Evolutionary conservation across 2,329 filamentous ascomycete genomes (phyloP), one percentile per base, ranked within the genome.

Genomic region (Fusarium denticulatum): DNA sequence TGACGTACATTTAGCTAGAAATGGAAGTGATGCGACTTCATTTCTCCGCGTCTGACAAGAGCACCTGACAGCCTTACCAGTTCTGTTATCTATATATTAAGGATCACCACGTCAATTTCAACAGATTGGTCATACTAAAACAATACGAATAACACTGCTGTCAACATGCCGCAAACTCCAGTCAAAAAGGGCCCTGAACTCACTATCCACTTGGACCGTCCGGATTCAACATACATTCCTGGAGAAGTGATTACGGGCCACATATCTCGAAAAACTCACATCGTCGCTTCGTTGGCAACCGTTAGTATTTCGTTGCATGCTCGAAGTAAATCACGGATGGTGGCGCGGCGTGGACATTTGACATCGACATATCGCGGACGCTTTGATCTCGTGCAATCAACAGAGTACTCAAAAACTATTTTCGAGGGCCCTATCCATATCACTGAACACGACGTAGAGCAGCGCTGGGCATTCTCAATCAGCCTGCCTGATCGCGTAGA

Each of bases 91-190:
- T 34, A 28, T 28, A 30, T n/a, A 30, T 28, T 5, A 10, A 22
- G 3, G 11, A 26, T 9, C 7, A 22, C 14, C 7, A 16, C 3
- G 10, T 10, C 0, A 2, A 28, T 6, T 4, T 5, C 0, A 14
- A 16, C 5, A 20, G 4, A 18, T 8, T 5, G 15, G 18, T 58
- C 5, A 1, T 18, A 4, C 4, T 5, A 5, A 11, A 58, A 11
- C 10, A 16, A 46, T 1, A 12, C 20, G 6, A n/a, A n/a, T 13
- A 2, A 18, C 2, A 14, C 15, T n/a, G 3, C 22, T 6, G 3
- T 12, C 46, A n/a, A 9, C 9, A 60, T 60, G 58, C 58, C 58
- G 14, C 58, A 60, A 40, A 55, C 58, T 15, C 22, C 12, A 2
- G n/a, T 20, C 15, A 60, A 55, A 4, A 42, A 60, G 3, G n/a